A percentile compares a stretch with the other conserved stretches of the same genome.
Evolutionary conservation across 441 rosid genomes (phyloP).

Genomic region (Euphorbia celastroides): DNA sequence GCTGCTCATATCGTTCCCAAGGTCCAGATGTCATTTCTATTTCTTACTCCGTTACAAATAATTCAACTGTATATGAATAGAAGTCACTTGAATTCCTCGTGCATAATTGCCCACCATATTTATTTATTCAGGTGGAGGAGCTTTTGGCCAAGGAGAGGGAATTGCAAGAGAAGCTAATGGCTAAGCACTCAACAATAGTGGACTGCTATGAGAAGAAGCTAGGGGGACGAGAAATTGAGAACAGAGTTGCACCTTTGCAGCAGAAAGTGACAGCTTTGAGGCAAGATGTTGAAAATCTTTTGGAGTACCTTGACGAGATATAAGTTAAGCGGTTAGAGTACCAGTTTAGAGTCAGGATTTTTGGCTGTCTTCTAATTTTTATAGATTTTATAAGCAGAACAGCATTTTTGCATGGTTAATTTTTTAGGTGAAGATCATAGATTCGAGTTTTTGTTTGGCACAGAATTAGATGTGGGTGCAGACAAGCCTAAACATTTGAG

Average conservation of each 20-base stretch:
- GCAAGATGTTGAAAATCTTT: slow-evolving; percentile 82
- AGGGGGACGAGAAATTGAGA: slow-evolving; percentile 65
- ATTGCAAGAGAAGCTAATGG: slow-evolving; percentile 78
- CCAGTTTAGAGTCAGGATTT: slow-evolving; percentile 4
- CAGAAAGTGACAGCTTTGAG: slow-evolving; percentile 59
- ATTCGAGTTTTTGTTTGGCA: background rate
- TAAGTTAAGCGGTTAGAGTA: slow-evolving; percentile 6
- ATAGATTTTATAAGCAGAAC: background rate
- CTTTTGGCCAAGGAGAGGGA: slow-evolving; percentile 76
- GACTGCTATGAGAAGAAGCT: slow-evolving; percentile 69
- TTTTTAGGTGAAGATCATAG: background rate
- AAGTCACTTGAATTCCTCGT: background rate
- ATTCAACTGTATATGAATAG: background rate
- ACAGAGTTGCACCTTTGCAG: slow-evolving; percentile 60
- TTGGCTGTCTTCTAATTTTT: slow-evolving; percentile 3
- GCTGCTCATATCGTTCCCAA: slow-evolving; percentile 71
- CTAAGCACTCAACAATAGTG: slow-evolving; percentile 66
- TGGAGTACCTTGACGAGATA: slow-evolving; percentile 62
- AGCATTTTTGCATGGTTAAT: slow-evolving; percentile 2
- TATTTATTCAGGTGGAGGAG: slow-evolving; percentile 73
- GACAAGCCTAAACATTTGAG: background rate
- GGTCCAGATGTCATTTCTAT: slow-evolving; percentile 34
- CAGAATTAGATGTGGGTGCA: background rate
- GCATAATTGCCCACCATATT: background rate
- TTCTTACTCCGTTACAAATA: background rate